phyloP scores from a whole-genome alignment of 2,329 filamentous ascomycete species.

The Scedosporium minutisporum region DNA sequence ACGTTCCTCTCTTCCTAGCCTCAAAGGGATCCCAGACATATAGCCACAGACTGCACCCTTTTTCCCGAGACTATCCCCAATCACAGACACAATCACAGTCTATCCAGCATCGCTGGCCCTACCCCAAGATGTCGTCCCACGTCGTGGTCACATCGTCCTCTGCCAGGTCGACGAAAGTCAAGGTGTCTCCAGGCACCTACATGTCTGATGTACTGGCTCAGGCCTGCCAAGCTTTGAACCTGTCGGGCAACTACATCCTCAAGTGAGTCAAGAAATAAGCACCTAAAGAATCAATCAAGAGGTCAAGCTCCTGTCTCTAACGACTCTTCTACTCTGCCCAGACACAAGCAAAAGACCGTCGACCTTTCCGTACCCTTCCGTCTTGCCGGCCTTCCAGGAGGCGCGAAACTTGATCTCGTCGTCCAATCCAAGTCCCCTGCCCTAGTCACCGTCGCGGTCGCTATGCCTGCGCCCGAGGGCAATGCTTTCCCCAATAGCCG shows the following conservation, averaged over 20 bases:
- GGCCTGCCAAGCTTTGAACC: constrained; percentile 73
- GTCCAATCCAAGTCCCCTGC: constrained; percentile 77
- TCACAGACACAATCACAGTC: background rate
- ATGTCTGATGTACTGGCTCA: constrained; percentile 79
- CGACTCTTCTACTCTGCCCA: constrained; percentile 21
- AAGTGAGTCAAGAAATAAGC: constrained; percentile 48
- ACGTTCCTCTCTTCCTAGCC: too few relatives aligned
- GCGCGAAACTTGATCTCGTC: constrained; percentile 88
- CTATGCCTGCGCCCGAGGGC: constrained; percentile 66
- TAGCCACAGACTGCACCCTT: background rate
- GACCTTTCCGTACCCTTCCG: constrained; percentile 80
- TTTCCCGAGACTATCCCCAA: background rate
- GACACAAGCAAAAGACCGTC: constrained; percentile 73
- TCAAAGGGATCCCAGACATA: too few relatives aligned
- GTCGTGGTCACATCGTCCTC: constrained; percentile 80
- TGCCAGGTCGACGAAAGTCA: constrained; percentile 68
- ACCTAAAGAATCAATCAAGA: background rate
- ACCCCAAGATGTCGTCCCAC: constrained; percentile 64
- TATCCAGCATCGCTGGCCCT: background rate
- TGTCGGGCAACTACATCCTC: constrained; percentile 66
- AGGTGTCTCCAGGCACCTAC: constrained; percentile 72
- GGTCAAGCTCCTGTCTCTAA: background rate
- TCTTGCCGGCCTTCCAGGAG: constrained; percentile 69
- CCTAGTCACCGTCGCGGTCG: constrained; percentile 79
- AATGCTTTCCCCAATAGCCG: constrained; percentile 53